Evolutionary conservation across 139 green algal genomes (phyloP).

Genomic region (Chlamydomonas sp.): DNA sequence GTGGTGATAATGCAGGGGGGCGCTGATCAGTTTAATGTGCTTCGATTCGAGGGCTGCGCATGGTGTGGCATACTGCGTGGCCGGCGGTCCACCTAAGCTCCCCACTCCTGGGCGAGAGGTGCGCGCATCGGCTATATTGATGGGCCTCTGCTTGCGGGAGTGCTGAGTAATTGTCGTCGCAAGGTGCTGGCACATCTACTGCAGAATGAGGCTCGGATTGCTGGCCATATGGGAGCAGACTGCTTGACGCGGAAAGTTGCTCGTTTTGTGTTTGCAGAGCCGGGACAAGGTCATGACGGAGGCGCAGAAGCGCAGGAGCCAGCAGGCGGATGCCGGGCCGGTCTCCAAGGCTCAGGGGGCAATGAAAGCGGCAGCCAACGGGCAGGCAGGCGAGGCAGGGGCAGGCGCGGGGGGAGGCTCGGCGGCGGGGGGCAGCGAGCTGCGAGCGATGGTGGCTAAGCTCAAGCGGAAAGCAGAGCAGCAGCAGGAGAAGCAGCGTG

Average conservation of each 20-base stretch:
- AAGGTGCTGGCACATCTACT: too few relatives aligned
- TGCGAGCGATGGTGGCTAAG: conserved; percentile 76
- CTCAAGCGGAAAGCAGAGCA: conserved; percentile 75
- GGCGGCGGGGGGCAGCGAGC: conserved; percentile 17
- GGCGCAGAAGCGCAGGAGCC: conserved; percentile 21
- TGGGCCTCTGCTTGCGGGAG: too few relatives aligned
- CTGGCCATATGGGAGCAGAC: too few relatives aligned
- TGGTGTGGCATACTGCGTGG: too few relatives aligned
- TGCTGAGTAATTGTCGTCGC: too few relatives aligned
- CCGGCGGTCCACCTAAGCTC: too few relatives aligned
- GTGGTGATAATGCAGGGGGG: neutral
- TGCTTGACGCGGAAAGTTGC: too few relatives aligned
- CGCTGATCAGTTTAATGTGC: neutral
- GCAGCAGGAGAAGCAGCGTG: conserved; percentile 43
- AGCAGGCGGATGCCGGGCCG: neutral
- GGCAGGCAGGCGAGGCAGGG: neutral
- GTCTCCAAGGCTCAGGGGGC: neutral
- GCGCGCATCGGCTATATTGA: too few relatives aligned
- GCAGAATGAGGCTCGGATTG: too few relatives aligned
- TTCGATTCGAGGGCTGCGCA: too few relatives aligned
- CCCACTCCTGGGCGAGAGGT: too few relatives aligned
- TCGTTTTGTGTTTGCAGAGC: neutral
- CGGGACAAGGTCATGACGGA: conserved; percentile 4
- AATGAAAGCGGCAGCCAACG: neutral
- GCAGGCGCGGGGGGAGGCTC: neutral